These are phyloP conservation scores for Ceratocystis eucalypticola DNA, from an alignment of 2,329 filamentous ascomycete species.

Conservation along the genomic window DNA sequence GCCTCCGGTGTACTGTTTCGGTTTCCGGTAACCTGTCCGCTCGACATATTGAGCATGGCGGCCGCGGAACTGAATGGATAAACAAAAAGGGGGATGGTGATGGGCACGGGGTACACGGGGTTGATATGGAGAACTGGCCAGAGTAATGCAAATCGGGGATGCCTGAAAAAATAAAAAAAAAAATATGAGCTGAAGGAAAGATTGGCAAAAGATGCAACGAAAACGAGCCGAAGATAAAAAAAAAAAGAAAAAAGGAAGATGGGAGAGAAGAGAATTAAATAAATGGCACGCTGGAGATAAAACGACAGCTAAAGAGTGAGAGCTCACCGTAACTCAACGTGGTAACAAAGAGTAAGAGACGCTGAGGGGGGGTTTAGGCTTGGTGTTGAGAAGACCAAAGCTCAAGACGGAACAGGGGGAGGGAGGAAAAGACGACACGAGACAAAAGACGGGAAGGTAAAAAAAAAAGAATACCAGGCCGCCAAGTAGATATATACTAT, in stretches of 20 bases:
- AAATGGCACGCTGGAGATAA: neutral
- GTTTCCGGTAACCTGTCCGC: slow-evolving; percentile 60
- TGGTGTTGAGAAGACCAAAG: slow-evolving; percentile 18
- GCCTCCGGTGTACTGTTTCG: slow-evolving; percentile 96
- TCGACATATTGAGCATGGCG: slow-evolving; percentile 49
- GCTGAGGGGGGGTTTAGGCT: slow-evolving; percentile 16
- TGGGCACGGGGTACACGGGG: neutral
- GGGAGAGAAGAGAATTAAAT: slow-evolving; percentile 13
- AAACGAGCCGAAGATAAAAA: slow-evolving; percentile 23
- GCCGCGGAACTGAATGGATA: neutral
- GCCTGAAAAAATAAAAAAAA: neutral
- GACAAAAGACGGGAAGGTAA: slow-evolving; percentile 17
- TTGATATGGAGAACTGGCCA: neutral
- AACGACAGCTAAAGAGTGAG: neutral
- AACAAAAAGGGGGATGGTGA: neutral
- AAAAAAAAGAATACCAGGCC: neutral
- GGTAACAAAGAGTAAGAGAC: slow-evolving; percentile 14
- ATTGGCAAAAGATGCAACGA: slow-evolving; percentile 10
- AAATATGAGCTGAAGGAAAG: slow-evolving; percentile 9
- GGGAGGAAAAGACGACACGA: slow-evolving; percentile 18
- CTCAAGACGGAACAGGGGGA: slow-evolving; percentile 17
- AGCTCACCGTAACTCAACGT: slow-evolving; percentile 12
- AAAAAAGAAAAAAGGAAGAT: neutral
- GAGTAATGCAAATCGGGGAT: neutral
- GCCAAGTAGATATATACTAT: neutral